A percentile compares a stretch with the other conserved stretches of the same genome.
phyloP scores from a whole-genome alignment of 139 green algal species.

The Chlorella sp. region DNA sequence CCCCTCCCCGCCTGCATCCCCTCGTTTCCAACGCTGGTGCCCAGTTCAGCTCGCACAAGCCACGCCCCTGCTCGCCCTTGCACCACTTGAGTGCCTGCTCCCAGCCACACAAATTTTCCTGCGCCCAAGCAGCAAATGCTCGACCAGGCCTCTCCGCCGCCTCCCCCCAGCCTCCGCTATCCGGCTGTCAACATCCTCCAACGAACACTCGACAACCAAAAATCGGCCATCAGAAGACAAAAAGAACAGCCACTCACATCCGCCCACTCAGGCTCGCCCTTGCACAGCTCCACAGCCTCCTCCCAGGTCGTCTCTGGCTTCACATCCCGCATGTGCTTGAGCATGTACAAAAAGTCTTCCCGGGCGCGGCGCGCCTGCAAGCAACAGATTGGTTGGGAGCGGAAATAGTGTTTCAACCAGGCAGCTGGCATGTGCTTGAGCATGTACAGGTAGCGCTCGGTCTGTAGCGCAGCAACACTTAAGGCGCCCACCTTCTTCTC shows the following conservation, averaged over 20 bases:
- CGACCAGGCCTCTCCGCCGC: no score
- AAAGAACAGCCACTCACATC: conserved; percentile 15
- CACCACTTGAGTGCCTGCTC: no score
- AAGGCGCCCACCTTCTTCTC: not conserved
- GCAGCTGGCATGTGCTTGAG: not conserved
- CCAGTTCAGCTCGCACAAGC: not conserved
- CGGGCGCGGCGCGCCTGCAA: conserved; percentile 27
- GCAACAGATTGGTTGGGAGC: not conserved
- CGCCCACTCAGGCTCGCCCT: conserved; percentile 58
- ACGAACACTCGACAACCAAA: no score
- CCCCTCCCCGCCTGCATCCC: no score
- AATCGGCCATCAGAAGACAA: no score
- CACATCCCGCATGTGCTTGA: conserved; percentile 52
- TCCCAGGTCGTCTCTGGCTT: conserved; percentile 56
- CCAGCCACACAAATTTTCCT: no score
- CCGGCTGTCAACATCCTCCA: not conserved
- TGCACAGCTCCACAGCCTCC: conserved; percentile 46
- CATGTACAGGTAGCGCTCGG: not conserved
- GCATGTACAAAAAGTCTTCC: conserved; percentile 57
- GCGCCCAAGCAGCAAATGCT: no score
- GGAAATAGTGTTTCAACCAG: not conserved
- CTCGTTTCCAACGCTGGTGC: no score
- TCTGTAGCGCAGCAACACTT: no score
- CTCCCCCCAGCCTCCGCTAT: conserved; percentile 31
- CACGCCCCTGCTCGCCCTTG: not conserved